Base-by-base conservation (phyloP, 345 rosid genomes). In the Pelargonium nanum region DNA sequence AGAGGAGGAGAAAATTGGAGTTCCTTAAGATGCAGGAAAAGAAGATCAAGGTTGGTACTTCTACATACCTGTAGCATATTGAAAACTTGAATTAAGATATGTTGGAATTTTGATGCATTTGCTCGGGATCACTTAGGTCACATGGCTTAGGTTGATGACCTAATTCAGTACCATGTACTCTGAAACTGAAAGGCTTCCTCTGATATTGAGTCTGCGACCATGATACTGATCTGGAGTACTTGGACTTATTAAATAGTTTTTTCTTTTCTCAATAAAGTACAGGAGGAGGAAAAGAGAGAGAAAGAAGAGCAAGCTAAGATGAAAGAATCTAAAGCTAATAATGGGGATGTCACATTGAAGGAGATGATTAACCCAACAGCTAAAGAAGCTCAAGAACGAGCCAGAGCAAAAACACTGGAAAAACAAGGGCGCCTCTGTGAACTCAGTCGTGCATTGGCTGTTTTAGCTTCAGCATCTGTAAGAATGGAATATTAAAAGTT, bases 1-100 rank as follows among this genome's bases (percentile, higher is more conserved):
- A 85, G 68, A 81, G 97, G 75, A 80, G 84, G 79, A 89, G 96
- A 77, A 92, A 87, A 60, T 56, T 92, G 73, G 97, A 92, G 75
- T 92, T 78, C 78, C 91, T 92, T 69, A 86, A 68, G 75, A 87
- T 81, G 96, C 96, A 92, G 82, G 98, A 92, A 75, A 91, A 89
- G 70, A 68, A 82, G 58, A 92, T 92, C 70, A 87, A 92, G 97
- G 97, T 89, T 26, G 61, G 62, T 60, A 63, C 61, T 72, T 58
- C 40, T 64, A 52, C 23, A 52, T n/a, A n/a, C n/a, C n/a, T n/a
- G n/a, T n/a, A 9, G 48, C 16, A 40, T 40, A 0, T 17, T 17
- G 15, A 40, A 40, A 40, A 40, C 48, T 40, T 40, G 10, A 8
- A 8, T 40, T 34, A 4, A 5, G 12, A 34, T 34, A 9, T 5